Evolutionary conservation across 2,329 filamentous ascomycete species (phyloP).

Genomic region (Penicillium vulpinum): DNA sequence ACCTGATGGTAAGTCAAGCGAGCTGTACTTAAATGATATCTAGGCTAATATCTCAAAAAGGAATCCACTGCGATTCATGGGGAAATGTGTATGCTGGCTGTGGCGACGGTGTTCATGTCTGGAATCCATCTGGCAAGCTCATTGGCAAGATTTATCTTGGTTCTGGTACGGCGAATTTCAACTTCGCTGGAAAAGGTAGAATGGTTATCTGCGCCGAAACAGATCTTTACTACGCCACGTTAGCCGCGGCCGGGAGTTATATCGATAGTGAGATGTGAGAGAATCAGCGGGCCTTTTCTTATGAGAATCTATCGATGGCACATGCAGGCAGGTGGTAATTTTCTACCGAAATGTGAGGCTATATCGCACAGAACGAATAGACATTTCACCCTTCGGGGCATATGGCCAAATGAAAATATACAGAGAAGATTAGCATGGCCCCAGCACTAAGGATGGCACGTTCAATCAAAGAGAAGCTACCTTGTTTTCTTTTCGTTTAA

Average conservation of each 20-base stretch:
- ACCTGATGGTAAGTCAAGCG: slow-evolving; percentile 15
- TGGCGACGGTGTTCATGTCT: slow-evolving; percentile 57
- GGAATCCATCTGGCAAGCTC: slow-evolving; percentile 50
- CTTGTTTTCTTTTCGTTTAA: no score
- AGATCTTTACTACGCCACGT: slow-evolving; percentile 20
- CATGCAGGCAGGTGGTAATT: no score
- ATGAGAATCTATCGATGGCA: no score
- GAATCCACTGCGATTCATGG: slow-evolving; percentile 52
- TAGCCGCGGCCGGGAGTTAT: slow-evolving; percentile 18
- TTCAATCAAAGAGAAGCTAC: slow-evolving; percentile 20
- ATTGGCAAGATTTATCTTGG: slow-evolving; percentile 56
- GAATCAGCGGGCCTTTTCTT: not conserved
- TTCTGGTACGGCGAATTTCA: slow-evolving; percentile 47
- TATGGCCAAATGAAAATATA: slow-evolving; percentile 68
- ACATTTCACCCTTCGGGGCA: slow-evolving; percentile 37
- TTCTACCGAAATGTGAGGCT: no score
- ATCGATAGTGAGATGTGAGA: slow-evolving; percentile 18
- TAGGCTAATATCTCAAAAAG: slow-evolving; percentile 4
- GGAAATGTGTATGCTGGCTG: slow-evolving; percentile 59
- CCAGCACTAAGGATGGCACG: slow-evolving; percentile 78
- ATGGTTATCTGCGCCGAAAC: slow-evolving; percentile 24
- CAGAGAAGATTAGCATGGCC: slow-evolving; percentile 82
- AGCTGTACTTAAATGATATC: not conserved
- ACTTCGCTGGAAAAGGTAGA: slow-evolving; percentile 41
- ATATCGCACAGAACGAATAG: not conserved